A percentile compares a stretch with the other conserved stretches of the same genome.
Conservation (phyloP, 225 moss, liverwort and hornwort genomes). For the Asterella californica region DNA sequence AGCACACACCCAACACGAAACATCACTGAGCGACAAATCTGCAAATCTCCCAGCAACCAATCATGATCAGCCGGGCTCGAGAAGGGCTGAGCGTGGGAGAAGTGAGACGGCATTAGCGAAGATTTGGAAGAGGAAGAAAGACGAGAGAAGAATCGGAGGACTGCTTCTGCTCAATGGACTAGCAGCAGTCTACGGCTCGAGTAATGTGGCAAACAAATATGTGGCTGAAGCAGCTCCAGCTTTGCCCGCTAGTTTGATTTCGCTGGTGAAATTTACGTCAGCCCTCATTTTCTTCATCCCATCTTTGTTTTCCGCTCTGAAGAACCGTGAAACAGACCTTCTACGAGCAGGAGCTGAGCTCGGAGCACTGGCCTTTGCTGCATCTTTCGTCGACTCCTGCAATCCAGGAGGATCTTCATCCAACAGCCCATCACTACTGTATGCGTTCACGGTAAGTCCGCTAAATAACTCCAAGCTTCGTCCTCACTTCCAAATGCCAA, state of each 20-base stretch:
- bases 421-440: constrained; percentile 68
- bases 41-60: background rate
- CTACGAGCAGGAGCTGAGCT: constrained; percentile 77
- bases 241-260: constrained; percentile 63
- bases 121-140: constrained; percentile 40
- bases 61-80: background rate
- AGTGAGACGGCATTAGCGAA: constrained; percentile 17
- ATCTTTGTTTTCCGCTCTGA: constrained; percentile 33
- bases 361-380: constrained; percentile 60
- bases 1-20: background rate
- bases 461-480: background rate
- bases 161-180: constrained; percentile 67
- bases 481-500: background rate
- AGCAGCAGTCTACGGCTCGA: constrained; percentile 78
- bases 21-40: background rate
- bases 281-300: constrained; percentile 71
- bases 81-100: background rate
- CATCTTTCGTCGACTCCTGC: constrained; percentile 57
- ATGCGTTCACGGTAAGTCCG: constrained; percentile 65
- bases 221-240: constrained; percentile 61
- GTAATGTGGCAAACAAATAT: constrained; percentile 66
- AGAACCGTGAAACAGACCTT: constrained; percentile 37
- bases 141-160: constrained; percentile 47
- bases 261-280: constrained; percentile 59
- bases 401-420: constrained; percentile 65